Evolutionary conservation across 495 filamentous ascomycete species (phyloP), one percentile per base, ranked within the genome.

Genomic region (Oidiodendron maius): DNA sequence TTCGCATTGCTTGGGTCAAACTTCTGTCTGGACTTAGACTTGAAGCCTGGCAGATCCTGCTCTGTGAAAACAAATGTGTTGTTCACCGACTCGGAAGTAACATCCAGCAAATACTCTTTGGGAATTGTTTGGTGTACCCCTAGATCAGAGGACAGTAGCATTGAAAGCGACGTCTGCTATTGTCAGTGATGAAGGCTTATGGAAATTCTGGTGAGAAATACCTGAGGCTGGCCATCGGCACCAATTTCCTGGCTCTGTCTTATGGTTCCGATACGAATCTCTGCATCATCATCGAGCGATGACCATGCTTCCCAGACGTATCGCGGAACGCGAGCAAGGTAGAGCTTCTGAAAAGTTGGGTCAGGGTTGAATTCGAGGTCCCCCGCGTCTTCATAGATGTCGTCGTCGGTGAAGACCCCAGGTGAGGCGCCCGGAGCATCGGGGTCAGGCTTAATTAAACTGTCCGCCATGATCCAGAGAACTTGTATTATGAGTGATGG

Each of bases 21-120:
- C 56, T 63, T 67, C 54, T 62, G 68, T 57, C 68, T 75, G 62
- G 67, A 70, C 59, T 76, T 82, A 13, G 74, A 74, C 49, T 81
- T 80, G 59, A 81, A 89, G 22, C 86, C 87, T 1, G 89, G 84
- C 18, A 94, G 74, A 61, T 97, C 86, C 62, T 93, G 89, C 65
- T 97, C 91, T 13, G 84, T 86, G 59, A 97, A 97, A 34, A 96
- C 66, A 60, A 80, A 95, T 6, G 87, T 91, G 60, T 96, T 98
- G 60, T 77, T 67, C 40, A 82, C 65, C 53, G 78, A 61, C 57
- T 70, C 55, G 57, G 78, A 83, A 48, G 72, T 81, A 49, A 85
- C 59, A 12, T 87, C 77, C 43, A 97, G 68, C 39, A 81, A 72
- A 66, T 95, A 97, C 61, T 94, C 88, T 57, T 87, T 88, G 2